phyloP scores from a whole-genome alignment of 768 basidiomycete species.

The Tylopilus vinaceipallidus region DNA sequence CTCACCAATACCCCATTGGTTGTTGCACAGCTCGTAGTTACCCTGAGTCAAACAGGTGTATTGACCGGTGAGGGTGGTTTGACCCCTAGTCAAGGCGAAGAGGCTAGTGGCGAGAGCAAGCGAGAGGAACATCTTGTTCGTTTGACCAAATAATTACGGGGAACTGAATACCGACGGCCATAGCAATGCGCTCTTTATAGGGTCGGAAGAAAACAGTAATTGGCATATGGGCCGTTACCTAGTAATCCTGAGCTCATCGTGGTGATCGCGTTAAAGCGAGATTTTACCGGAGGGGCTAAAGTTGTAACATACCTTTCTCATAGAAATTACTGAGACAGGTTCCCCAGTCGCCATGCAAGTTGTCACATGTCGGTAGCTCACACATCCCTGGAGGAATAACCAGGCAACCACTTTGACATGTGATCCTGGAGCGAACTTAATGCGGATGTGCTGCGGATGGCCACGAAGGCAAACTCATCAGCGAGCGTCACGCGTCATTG shows the following conservation, averaged over 20 bases:
- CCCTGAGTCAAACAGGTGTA: slow-evolving; percentile 46
- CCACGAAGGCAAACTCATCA: background rate
- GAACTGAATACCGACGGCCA: background rate
- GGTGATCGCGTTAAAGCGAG: background rate
- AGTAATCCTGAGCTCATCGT: background rate
- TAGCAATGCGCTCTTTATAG: slow-evolving; percentile 5
- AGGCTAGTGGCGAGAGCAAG: slow-evolving; percentile 10
- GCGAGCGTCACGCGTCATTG: background rate
- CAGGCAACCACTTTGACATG: background rate
- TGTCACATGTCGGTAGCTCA: slow-evolving; percentile 4
- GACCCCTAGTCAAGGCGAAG: slow-evolving; percentile 5
- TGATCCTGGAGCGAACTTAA: background rate
- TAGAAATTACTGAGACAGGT: background rate
- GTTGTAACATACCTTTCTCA: slow-evolving; percentile 6
- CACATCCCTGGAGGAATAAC: background rate
- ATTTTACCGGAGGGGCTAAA: background rate
- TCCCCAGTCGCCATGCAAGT: background rate
- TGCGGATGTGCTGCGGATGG: background rate
- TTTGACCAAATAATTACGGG: background rate
- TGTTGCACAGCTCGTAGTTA: slow-evolving; percentile 51
- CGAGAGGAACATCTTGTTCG: slow-evolving; percentile 13
- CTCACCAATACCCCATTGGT: slow-evolving; percentile 52
- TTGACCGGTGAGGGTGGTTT: slow-evolving; percentile 37
- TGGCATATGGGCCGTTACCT: background rate
- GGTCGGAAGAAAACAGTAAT: background rate